Base-by-base conservation (phyloP, 441 rosid genomes). In the Hura crepitans region DNA sequence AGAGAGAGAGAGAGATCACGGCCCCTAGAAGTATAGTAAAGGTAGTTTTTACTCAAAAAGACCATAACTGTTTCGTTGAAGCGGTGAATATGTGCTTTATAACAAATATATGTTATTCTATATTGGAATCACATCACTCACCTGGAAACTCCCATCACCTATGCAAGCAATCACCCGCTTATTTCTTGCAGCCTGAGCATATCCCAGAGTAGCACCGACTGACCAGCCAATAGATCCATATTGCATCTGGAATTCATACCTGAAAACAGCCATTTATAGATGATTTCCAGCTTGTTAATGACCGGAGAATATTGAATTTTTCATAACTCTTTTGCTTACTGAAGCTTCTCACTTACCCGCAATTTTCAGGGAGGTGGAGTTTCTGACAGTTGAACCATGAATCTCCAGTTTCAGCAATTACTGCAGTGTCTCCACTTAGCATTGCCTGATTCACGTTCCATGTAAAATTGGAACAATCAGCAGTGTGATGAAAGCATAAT, bases 111-210 rank as follows among this genome's bases (percentile, higher is more conserved):
- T 6, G 12, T 2, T 25, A n/a, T 18, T 60, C 9, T 65, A 39
- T 50, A 10, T 23, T 28, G 54, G 14, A 50, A 39, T 22, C 22
- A 23, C 7, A 35, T 23, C 17, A 73, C 75, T 60, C 65, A 83
- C 94, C 86, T 87, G 95, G 77, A 89, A 89, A 77, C 92, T 89
- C 9, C 95, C 92, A 59, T 89, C 95, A 46, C 95, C 92, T 27
- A 89, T 85, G 83, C 89, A 89, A 79, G 95, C 86, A 68, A 89
- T 85, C 28, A 89, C 86, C 6, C 91, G 91, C 75, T 88, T 88
- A 50, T 81, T 78, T 58, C 62, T 79, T 25, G 86, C 85, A 6
- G 88, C 88, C 82, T 88, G 93, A 59, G 89, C 88, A 73, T 86
- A 88, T 50, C 93, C 93, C 20, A 88, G 85, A 1, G 93, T 86